These are phyloP conservation scores for Aotearoamyces nothofagi DNA, from an alignment of 2,329 filamentous ascomycete genomes.

Conservation along the genomic window DNA sequence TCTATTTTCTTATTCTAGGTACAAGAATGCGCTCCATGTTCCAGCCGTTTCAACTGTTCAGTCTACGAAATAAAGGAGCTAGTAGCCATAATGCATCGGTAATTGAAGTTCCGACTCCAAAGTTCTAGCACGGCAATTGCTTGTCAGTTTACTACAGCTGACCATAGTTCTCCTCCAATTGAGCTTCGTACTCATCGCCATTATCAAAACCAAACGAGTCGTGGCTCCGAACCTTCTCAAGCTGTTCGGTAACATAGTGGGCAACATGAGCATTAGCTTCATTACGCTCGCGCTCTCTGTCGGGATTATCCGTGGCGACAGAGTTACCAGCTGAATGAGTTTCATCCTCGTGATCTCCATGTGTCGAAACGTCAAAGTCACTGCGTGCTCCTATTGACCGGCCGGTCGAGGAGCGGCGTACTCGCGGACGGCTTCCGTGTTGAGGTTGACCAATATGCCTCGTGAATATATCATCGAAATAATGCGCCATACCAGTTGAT, in stretches of 20 bases:
- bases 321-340: slow-evolving; percentile 19
- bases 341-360: slow-evolving; percentile 29
- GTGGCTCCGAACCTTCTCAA: slow-evolving; percentile 52
- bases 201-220: slow-evolving; percentile 17
- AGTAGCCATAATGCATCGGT: too few species aligned
- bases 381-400: slow-evolving; percentile 74
- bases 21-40: too few species aligned
- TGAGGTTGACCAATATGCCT: slow-evolving; percentile 29
- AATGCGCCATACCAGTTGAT: slow-evolving; percentile 69
- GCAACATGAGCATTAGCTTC: slow-evolving; percentile 59
- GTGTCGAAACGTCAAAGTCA: slow-evolving; percentile 47
- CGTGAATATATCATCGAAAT: slow-evolving; percentile 83
- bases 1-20: too few species aligned
- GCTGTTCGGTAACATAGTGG: slow-evolving; percentile 67
- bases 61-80: too few species aligned
- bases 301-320: slow-evolving; percentile 37
- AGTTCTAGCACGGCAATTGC: too few species aligned
- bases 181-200: slow-evolving; percentile 51
- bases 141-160: neutral
- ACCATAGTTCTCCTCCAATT: slow-evolving; percentile 25
- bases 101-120: too few species aligned
- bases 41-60: too few species aligned
- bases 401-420: slow-evolving; percentile 66
- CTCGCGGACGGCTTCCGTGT: slow-evolving; percentile 30
- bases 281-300: slow-evolving; percentile 29